phyloP scores from a whole-genome alignment of 306 rosid species.

The Cucurbita moschata region DNA sequence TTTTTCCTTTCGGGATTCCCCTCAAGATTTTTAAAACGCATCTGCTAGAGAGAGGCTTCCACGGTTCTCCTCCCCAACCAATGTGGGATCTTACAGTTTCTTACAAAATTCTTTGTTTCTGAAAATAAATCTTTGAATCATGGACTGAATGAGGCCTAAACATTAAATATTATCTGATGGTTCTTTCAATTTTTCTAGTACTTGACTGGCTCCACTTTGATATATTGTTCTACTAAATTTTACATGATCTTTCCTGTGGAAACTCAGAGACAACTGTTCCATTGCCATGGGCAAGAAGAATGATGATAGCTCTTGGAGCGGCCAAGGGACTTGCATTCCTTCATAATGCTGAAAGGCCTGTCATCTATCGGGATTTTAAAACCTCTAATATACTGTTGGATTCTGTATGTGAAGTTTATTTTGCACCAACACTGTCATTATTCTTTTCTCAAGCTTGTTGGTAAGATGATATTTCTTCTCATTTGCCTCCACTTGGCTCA shows the following conservation, averaged over 20 bases:
- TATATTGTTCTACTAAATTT: constrained; percentile 13
- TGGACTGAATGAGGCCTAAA: too few relatives aligned
- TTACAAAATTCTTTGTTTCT: too few relatives aligned
- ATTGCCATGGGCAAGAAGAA: constrained; percentile 74
- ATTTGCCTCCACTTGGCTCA: constrained; percentile 6
- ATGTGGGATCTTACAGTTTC: too few relatives aligned
- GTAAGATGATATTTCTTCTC: constrained; percentile 1
- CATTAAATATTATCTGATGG: too few relatives aligned
- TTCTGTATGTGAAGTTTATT: constrained; percentile 39
- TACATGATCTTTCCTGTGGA: constrained; percentile 28
- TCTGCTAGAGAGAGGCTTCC: too few relatives aligned
- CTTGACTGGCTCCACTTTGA: constrained; percentile 8
- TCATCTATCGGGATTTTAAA: constrained; percentile 88
- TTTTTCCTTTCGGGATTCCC: too few relatives aligned
- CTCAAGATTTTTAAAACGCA: too few relatives aligned
- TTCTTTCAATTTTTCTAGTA: background rate
- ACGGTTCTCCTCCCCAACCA: too few relatives aligned
- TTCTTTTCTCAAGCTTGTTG: background rate
- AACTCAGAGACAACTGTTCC: constrained; percentile 71
- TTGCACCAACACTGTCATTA: background rate
- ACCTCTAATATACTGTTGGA: constrained; percentile 90
- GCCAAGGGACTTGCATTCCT: constrained; percentile 98
- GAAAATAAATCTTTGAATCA: too few relatives aligned
- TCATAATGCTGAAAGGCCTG: constrained; percentile 92
- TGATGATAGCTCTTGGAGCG: constrained; percentile 94